Conservation (phyloP, 371 early-diverging fungal species). For the Apophysomyces sp. region DNA sequence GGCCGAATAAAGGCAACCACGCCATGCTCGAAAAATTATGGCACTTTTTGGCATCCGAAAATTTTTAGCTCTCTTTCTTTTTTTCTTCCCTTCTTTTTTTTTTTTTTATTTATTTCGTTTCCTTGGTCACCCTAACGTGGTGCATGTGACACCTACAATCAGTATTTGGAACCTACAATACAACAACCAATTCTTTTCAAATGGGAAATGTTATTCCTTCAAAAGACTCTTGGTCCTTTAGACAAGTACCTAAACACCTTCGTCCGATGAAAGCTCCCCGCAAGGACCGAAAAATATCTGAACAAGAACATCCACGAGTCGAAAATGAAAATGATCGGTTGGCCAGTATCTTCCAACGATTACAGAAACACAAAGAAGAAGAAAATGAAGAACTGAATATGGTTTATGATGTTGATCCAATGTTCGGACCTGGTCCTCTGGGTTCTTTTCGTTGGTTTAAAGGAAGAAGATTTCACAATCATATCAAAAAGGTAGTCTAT, state of each 20-base stretch:
- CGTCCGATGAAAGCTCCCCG: conserved; percentile 5
- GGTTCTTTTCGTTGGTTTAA: conserved; percentile 34
- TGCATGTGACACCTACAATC: conserved; percentile 1
- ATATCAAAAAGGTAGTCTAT: not conserved
- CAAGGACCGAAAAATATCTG: not conserved
- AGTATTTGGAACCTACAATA: not conserved
- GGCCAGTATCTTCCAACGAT: not conserved
- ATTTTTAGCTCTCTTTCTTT: not conserved
- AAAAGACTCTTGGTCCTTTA: not conserved
- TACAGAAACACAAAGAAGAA: not conserved
- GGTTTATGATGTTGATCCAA: not conserved
- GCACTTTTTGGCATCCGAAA: not conserved
- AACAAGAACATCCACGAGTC: not conserved
- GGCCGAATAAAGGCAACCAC: conserved; percentile 1
- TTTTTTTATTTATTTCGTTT: too few relatives aligned
- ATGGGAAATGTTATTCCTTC: not conserved
- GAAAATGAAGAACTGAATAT: not conserved
- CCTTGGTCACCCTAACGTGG: not conserved
- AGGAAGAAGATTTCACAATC: conserved; percentile 17
- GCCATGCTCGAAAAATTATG: not conserved
- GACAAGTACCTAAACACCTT: conserved; percentile 10
- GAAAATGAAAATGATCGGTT: conserved; percentile 1
- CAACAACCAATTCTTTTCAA: not conserved
- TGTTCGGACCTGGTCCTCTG: conserved; percentile 19
- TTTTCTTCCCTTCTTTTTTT: not conserved